These are phyloP conservation scores for Kodamaea lidongshanica DNA, from an alignment of 805 yeast genomes.

Conservation along the genomic window DNA sequence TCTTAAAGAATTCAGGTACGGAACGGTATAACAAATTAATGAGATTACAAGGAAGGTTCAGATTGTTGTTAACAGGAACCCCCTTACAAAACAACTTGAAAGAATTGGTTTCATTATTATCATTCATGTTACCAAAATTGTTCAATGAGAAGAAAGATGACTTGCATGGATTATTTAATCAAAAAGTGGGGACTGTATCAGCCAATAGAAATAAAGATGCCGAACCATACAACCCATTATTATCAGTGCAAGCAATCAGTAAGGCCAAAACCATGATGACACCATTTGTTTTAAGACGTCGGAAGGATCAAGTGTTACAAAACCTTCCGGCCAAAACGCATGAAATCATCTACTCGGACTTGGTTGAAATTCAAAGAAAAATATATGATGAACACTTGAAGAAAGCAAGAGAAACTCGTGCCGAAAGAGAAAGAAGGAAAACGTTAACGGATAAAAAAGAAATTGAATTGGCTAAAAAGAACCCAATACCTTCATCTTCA, in stretches of 20 bases:
- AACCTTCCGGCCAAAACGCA: slow-evolving; percentile 79
- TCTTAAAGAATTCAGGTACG: slow-evolving; percentile 82
- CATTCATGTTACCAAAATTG: slow-evolving; percentile 81
- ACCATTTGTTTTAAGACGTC: slow-evolving; percentile 90
- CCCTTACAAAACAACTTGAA: slow-evolving; percentile 90
- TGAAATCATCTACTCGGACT: slow-evolving; percentile 56
- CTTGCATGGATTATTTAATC: slow-evolving; percentile 75
- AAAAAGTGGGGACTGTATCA: slow-evolving; percentile 67
- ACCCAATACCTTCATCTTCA: slow-evolving; percentile 41
- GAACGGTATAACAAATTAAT: slow-evolving; percentile 85
- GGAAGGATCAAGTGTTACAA: slow-evolving; percentile 84
- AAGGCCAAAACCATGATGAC: slow-evolving; percentile 98
- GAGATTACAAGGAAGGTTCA: slow-evolving; percentile 76
- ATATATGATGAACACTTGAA: slow-evolving; percentile 60
- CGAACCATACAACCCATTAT: slow-evolving; percentile 62
- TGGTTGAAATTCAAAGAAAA: slow-evolving; percentile 47
- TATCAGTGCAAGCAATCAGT: slow-evolving; percentile 85
- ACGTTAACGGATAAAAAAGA: slow-evolving; percentile 30
- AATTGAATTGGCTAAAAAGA: slow-evolving; percentile 21
- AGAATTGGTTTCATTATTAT: slow-evolving; percentile 83
- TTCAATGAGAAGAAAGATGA: slow-evolving; percentile 81
- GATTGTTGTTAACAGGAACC: slow-evolving; percentile 89
- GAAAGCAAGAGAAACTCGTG: slow-evolving; percentile 32
- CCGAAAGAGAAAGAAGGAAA: slow-evolving; percentile 41
- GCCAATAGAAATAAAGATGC: slow-evolving; percentile 30